Conservation (phyloP, 2,329 filamentous ascomycete genomes). For the Fusarium sp. region DNA sequence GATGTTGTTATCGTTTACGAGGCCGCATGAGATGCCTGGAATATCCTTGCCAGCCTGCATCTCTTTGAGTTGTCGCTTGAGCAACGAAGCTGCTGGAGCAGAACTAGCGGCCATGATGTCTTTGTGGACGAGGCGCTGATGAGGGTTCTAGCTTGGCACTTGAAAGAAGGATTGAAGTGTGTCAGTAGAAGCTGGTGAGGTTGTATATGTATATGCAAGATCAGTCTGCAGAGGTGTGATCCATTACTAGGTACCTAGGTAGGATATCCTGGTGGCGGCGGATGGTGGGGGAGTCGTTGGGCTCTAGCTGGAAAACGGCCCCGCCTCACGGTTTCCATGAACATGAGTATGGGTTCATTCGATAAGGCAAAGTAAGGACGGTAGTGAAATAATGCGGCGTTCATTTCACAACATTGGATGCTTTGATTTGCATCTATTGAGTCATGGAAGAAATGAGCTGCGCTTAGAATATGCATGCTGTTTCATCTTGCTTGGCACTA, state of each 20-base stretch:
- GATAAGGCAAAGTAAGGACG: neutral
- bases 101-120: constrained; percentile 37
- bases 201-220: constrained; percentile 8
- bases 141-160: neutral
- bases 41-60: constrained; percentile 94
- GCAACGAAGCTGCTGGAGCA: constrained; percentile 74
- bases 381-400: neutral
- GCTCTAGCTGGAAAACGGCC: constrained; percentile 19
- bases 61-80: constrained; percentile 88
- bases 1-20: constrained; percentile 85
- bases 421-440: neutral
- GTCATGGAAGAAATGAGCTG: neutral
- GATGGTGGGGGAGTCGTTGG: constrained; percentile 29
- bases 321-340: constrained; percentile 3
- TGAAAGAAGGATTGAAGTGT: neutral
- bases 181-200: neutral
- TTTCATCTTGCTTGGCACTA: neutral
- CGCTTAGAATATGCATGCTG: neutral
- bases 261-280: constrained; percentile 14
- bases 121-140: neutral
- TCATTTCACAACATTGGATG: neutral
- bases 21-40: constrained; percentile 90
- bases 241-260: neutral
- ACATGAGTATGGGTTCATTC: constrained; percentile 4
- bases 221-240: constrained; percentile 10